These are phyloP conservation scores for Leccinum truebloodii DNA, from an alignment of 768 basidiomycete genomes.

Conservation along the genomic window DNA sequence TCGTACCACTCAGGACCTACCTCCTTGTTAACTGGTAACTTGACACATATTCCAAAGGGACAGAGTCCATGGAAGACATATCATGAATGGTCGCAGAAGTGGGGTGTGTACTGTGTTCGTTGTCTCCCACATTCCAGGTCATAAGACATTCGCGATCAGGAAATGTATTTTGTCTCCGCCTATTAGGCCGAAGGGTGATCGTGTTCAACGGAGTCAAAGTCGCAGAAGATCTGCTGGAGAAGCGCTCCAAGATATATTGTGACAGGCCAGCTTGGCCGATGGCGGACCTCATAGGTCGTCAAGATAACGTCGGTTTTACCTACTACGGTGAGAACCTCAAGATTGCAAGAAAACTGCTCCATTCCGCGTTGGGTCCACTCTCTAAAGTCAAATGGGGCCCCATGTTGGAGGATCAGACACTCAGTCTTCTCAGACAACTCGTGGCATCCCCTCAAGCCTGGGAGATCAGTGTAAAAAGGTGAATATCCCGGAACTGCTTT, in stretches of 20 bases:
- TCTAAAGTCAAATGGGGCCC: background rate
- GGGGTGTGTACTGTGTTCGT: constrained; percentile 23
- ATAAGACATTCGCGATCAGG: constrained; percentile 13
- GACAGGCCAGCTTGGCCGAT: constrained; percentile 52
- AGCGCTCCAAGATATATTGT: constrained; percentile 46
- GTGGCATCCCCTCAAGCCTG: background rate
- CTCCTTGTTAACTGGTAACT: constrained; percentile 1
- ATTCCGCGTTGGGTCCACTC: constrained; percentile 35
- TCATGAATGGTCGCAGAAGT: constrained; percentile 5
- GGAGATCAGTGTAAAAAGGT: constrained; percentile 6
- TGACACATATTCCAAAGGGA: background rate
- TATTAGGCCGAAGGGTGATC: constrained; percentile 44
- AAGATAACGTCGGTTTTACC: constrained; percentile 38
- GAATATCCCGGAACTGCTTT: background rate
- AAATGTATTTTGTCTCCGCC: constrained; percentile 43
- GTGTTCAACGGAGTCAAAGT: constrained; percentile 45
- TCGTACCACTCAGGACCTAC: background rate
- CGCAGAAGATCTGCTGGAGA: constrained; percentile 45
- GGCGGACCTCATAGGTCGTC: constrained; percentile 43
- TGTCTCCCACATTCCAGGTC: background rate
- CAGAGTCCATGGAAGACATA: constrained; percentile 9
- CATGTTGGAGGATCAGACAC: constrained; percentile 8
- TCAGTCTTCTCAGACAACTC: constrained; percentile 5
- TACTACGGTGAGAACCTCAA: constrained; percentile 19
- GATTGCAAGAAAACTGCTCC: constrained; percentile 43